A percentile compares a stretch with the other conserved stretches of the same genome.
Conservation (phyloP, 2,329 filamentous ascomycete species). For the Pseudopyrenochaeta lycopersici region DNA sequence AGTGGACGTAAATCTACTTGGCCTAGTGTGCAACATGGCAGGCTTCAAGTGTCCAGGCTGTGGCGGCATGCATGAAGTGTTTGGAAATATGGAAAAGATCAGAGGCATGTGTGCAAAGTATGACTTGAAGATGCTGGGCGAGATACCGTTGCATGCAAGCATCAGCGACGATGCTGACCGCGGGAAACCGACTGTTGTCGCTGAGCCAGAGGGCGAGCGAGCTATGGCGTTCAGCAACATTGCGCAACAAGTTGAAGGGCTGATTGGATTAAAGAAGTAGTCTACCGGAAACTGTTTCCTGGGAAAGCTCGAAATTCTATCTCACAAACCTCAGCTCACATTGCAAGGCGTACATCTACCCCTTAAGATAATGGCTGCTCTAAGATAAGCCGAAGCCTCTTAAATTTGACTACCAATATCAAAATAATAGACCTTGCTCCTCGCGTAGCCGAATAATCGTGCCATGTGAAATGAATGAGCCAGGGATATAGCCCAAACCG, state of each 20-base stretch:
- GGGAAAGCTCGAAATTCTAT: no score
- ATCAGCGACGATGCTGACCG: slow-evolving; percentile 89
- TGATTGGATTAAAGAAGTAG: slow-evolving; percentile 21
- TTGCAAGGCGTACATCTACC: no score
- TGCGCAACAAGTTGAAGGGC: slow-evolving; percentile 61
- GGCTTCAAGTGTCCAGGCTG: slow-evolving; percentile 61
- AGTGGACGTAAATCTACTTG: slow-evolving; percentile 79
- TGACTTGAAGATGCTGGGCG: slow-evolving; percentile 81
- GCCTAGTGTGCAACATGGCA: slow-evolving; percentile 70
- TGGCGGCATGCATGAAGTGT: slow-evolving; percentile 43
- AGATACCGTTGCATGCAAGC: slow-evolving; percentile 85
- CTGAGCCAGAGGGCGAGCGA: slow-evolving; percentile 78
- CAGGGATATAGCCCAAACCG: no score
- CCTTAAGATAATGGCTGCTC: no score
- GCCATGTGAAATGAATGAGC: no score
- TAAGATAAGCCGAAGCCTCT: no score
- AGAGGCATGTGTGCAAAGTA: slow-evolving; percentile 80
- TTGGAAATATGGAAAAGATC: slow-evolving; percentile 73
- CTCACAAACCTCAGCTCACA: no score
- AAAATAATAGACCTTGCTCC: no score
- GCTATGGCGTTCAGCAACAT: slow-evolving; percentile 77
- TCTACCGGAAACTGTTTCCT: no score
- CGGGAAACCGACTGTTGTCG: slow-evolving; percentile 89
- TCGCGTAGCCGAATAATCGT: no score
- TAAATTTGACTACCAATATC: no score